phyloP scores from a whole-genome alignment of 176 grass and related monocot genomes.

The Areca catechu region DNA sequence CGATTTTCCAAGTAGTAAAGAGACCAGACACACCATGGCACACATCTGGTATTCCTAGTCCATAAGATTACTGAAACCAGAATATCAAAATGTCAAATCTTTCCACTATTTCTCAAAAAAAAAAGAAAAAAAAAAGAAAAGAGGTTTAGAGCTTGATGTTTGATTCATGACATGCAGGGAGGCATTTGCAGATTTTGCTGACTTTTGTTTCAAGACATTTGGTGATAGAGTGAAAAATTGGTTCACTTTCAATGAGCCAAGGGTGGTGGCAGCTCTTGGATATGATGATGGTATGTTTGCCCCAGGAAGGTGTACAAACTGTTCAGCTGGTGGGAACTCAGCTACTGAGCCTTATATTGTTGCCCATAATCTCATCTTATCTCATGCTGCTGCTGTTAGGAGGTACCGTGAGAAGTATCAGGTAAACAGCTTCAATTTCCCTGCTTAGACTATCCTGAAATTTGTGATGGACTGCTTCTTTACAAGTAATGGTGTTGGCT shows the following conservation, averaged over 20 bases:
- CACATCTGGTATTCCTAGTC: no score
- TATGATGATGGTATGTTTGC: constrained; percentile 71
- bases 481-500: no score
- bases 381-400: constrained; percentile 67
- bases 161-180: constrained; percentile 25
- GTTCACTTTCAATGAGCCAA: constrained; percentile 93
- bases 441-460: neutral
- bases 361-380: constrained; percentile 70
- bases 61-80: no score
- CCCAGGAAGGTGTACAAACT: constrained; percentile 60
- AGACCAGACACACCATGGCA: no score
- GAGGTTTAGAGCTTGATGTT: neutral
- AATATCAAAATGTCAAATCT: no score
- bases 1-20: no score
- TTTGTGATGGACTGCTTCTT: no score
- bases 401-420: constrained; percentile 73
- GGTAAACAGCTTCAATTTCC: constrained; percentile 12
- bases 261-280: constrained; percentile 62
- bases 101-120: neutral
- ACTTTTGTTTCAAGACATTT: constrained; percentile 69
- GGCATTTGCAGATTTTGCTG: constrained; percentile 59
- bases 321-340: constrained; percentile 59
- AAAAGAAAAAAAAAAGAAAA: neutral
- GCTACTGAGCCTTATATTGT: constrained; percentile 68
- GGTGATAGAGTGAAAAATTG: constrained; percentile 88